phyloP scores from a whole-genome alignment of 306 rosid species.

The Pueraria montana region DNA sequence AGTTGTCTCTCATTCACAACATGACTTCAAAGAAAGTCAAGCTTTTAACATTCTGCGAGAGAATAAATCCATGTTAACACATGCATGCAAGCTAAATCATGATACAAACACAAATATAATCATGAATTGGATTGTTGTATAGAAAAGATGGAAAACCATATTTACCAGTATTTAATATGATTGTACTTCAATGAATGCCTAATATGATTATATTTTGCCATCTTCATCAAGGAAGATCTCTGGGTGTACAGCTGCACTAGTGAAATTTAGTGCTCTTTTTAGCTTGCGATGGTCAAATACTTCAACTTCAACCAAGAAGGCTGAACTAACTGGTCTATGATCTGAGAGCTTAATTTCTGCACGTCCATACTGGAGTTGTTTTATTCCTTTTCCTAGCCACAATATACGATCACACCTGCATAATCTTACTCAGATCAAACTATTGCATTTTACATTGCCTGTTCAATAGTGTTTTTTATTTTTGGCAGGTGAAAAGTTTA shows the following conservation, averaged over 20 bases:
- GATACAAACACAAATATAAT: background rate
- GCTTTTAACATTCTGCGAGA: slow-evolving; percentile 1
- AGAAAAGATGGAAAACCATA: background rate
- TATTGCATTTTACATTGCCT: background rate
- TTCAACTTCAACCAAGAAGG: slow-evolving; percentile 82
- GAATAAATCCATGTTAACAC: slow-evolving; percentile 30
- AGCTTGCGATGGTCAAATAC: slow-evolving; percentile 84
- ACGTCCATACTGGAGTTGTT: slow-evolving; percentile 72
- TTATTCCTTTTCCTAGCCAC: slow-evolving; percentile 88
- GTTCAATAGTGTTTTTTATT: background rate
- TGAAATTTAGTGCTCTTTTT: slow-evolving; percentile 75
- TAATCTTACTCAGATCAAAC: slow-evolving; percentile 32
- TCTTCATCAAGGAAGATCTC: slow-evolving; percentile 68
- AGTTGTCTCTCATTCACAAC: background rate
- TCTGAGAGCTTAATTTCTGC: slow-evolving; percentile 78
- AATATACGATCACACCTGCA: slow-evolving; percentile 95
- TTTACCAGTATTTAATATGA: slow-evolving; percentile 23
- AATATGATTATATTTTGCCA: slow-evolving; percentile 40
- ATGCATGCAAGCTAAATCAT: slow-evolving; percentile 23
- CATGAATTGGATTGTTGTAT: background rate
- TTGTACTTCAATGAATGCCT: background rate
- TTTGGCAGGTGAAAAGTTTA: too few species aligned
- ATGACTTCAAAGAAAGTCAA: background rate
- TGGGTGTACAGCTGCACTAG: slow-evolving; percentile 72
- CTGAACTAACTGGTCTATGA: slow-evolving; percentile 88